Conservation (phyloP, 345 rosid species). For the Linum lewisii region DNA sequence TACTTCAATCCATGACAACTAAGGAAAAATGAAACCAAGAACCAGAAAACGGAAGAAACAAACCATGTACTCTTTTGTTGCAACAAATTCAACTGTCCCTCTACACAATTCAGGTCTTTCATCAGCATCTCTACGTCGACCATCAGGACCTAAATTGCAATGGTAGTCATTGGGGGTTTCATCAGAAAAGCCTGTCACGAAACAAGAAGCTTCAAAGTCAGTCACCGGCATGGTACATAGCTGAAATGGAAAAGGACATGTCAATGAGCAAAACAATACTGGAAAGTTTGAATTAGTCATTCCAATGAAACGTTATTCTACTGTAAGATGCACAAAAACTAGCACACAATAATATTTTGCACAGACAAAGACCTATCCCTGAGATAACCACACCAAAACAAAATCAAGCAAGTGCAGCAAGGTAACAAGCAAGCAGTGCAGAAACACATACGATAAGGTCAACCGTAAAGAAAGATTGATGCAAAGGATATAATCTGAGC, state of each 20-base stretch:
- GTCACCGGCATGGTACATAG: not conserved
- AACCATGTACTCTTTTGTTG: slow-evolving; percentile 90
- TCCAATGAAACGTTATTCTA: no score
- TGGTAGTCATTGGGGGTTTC: slow-evolving; percentile 83
- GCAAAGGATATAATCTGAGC: no score
- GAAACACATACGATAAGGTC: not conserved
- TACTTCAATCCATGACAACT: not conserved
- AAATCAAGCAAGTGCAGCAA: no score
- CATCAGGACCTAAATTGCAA: slow-evolving; percentile 89
- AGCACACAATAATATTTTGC: no score
- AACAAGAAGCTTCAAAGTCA: not conserved
- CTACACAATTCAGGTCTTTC: slow-evolving; percentile 93
- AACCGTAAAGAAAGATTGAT: not conserved
- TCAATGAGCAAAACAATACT: not conserved
- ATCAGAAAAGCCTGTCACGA: slow-evolving; percentile 57
- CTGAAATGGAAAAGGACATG: slow-evolving; percentile 1
- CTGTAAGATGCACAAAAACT: no score
- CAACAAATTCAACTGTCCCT: slow-evolving; percentile 93
- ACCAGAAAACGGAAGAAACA: slow-evolving; percentile 16
- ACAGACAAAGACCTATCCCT: no score
- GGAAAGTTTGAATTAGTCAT: no score
- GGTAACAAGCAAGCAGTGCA: not conserved
- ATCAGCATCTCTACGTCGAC: slow-evolving; percentile 89
- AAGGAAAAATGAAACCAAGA: not conserved
- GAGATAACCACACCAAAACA: no score